Base-by-base conservation (phyloP, 2,329 filamentous ascomycete genomes). In the Ophiostoma fasciatum region DNA sequence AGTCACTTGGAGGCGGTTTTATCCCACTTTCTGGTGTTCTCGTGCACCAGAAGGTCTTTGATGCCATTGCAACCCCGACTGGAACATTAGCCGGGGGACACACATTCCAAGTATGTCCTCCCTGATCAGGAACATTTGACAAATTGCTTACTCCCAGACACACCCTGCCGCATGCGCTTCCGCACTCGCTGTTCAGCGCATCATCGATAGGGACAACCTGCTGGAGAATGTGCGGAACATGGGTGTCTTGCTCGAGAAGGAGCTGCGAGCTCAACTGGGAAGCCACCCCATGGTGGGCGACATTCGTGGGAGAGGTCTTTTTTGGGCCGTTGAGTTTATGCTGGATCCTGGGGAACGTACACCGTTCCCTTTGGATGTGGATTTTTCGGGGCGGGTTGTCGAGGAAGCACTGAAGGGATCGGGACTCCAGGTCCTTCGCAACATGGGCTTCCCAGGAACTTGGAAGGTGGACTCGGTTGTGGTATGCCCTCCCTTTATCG, bases 291-390 rank as follows among this genome's bases (percentile, higher is more conserved):
- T 30, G 11, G 28, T 30, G 2, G 28, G 28, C 11, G 28, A 30
- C 15, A 30, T 30, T 3, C 28, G 28, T 6, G 28, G 28, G 5
- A 14, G 28, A 4, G 17, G 28, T 6, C 17, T 30, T 8, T 30
- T 30, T 12, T 30, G 28, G 28, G 28, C 28, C 11, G 28, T 30
- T 8, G 28, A 30, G 17, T 19, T 18, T 15, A 30, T 30, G 28
- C 28, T 30, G 7, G 28, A 30, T 7, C 28, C 28, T n/a, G 7
- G 9, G 11, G 4, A 25, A 45, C 46, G 18, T 11, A 30, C 27
- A n/a, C 33, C 33, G 10, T 35, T 35, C 14, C 25, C 33, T 12
- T 8, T 28, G 25, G 33, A 35, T 3, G 26, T 15, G 7, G 33
- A 35, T 26, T 34, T 34, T 12, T 35, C 33, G 12, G 33, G 33